Evolutionary conservation across 2,329 filamentous ascomycete genomes (phyloP).

Genomic region (Exophiala bonariae): DNA sequence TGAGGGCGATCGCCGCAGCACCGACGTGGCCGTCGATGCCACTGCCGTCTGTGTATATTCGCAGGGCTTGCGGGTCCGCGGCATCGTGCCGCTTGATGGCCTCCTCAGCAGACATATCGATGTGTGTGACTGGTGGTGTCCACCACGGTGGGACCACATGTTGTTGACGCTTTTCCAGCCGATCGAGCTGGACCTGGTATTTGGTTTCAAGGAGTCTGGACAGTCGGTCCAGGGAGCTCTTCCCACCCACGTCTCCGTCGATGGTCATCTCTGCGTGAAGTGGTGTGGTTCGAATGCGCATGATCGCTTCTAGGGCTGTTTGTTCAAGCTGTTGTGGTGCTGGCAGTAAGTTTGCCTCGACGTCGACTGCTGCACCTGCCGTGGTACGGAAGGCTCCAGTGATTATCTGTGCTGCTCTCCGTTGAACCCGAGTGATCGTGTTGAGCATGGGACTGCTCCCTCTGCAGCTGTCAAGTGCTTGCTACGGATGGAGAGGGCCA

Average conservation of each 20-base stretch:
- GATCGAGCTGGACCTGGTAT: slow-evolving; percentile 16
- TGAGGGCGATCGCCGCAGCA: no score
- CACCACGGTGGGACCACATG: slow-evolving; percentile 25
- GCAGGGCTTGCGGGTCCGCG: no score
- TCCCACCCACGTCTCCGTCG: neutral
- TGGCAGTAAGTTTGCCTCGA: slow-evolving; percentile 30
- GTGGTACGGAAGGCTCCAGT: slow-evolving; percentile 30
- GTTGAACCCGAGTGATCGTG: slow-evolving; percentile 22
- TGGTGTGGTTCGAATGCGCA: slow-evolving; percentile 26
- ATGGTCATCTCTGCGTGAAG: slow-evolving; percentile 8
- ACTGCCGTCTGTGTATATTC: no score
- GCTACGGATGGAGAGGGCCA: no score
- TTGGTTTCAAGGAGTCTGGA: slow-evolving; percentile 23
- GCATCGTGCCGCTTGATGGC: no score
- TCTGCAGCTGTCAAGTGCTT: no score
- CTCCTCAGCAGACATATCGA: no score
- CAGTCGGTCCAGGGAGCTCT: slow-evolving; percentile 5
- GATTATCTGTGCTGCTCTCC: slow-evolving; percentile 31
- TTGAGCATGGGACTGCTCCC: no score
- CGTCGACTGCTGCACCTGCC: slow-evolving; percentile 24
- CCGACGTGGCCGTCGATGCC: no score
- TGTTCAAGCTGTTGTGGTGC: slow-evolving; percentile 25
- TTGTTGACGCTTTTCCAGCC: slow-evolving; percentile 24
- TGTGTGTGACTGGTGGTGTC: neutral
- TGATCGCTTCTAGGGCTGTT: slow-evolving; percentile 26